phyloP scores from a whole-genome alignment of 192 early-diverging fungal species.

The Podila minutissima region DNA sequence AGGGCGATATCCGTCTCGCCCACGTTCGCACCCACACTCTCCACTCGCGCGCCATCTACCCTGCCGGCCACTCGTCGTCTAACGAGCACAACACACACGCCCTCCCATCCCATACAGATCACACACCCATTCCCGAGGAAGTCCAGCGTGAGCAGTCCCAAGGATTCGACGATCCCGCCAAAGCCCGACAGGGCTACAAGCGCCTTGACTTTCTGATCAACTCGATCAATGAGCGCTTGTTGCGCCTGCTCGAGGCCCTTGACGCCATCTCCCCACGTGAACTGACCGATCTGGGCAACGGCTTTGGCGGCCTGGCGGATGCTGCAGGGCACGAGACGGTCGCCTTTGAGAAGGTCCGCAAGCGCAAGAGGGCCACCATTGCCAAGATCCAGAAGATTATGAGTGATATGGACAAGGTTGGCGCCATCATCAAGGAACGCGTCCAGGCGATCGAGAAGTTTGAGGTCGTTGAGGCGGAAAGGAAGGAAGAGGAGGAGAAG shows the following conservation, averaged over 20 bases:
- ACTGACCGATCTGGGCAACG: slow-evolving; percentile 43
- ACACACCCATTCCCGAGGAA: slow-evolving; percentile 28
- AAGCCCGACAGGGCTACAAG: slow-evolving; percentile 41
- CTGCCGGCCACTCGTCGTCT: slow-evolving; percentile 1
- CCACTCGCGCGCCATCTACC: slow-evolving; percentile 18
- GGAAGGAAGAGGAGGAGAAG: slow-evolving; percentile 8
- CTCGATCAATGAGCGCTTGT: slow-evolving; percentile 23
- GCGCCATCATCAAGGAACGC: slow-evolving; percentile 24
- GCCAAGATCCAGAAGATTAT: slow-evolving; percentile 35
- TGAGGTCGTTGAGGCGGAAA: slow-evolving; percentile 32
- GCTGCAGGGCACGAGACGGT: slow-evolving; percentile 23
- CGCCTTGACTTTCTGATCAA: slow-evolving; percentile 35
- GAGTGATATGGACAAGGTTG: slow-evolving; percentile 37
- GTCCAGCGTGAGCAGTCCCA: slow-evolving; percentile 28
- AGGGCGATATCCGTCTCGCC: slow-evolving; percentile 33
- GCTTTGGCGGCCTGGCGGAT: slow-evolving; percentile 18
- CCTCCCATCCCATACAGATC: slow-evolving; percentile 2
- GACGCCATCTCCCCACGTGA: slow-evolving; percentile 45
- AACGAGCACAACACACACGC: no score
- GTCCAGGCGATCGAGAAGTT: slow-evolving; percentile 17
- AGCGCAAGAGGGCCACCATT: slow-evolving; percentile 25
- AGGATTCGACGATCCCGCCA: slow-evolving; percentile 22
- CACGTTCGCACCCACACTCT: slow-evolving; percentile 36
- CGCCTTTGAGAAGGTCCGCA: slow-evolving; percentile 45
- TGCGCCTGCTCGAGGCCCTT: slow-evolving; percentile 26